phyloP scores from a whole-genome alignment of 257 asterid genomes.

The Capsicum pubescens region DNA sequence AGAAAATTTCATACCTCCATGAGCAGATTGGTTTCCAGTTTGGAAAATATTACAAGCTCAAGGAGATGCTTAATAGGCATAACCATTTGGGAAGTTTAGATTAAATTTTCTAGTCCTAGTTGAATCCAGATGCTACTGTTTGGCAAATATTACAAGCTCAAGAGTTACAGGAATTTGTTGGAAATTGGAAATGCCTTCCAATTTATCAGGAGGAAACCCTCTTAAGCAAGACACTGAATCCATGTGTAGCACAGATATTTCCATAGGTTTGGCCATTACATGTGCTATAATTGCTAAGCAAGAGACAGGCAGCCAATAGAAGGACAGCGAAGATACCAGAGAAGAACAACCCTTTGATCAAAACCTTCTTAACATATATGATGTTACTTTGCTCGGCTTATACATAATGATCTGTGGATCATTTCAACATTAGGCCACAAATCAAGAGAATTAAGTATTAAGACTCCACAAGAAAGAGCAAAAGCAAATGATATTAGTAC shows the following conservation, averaged over 20 bases:
- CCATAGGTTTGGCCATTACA: too few species aligned
- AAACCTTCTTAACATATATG: not conserved
- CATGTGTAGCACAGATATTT: too few species aligned
- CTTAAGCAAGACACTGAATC: too few species aligned
- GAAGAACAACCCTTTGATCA: too few species aligned
- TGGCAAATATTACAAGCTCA: not conserved
- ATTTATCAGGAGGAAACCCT: not conserved
- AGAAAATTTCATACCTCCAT: too few species aligned
- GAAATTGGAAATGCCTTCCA: not conserved
- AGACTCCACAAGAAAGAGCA: not conserved
- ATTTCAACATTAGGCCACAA: not conserved
- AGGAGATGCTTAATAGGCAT: too few species aligned
- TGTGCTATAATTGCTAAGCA: not conserved
- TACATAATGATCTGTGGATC: not conserved
- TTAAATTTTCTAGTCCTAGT: not conserved
- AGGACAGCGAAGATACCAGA: not conserved
- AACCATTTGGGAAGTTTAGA: not conserved
- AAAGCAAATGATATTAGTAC: not conserved
- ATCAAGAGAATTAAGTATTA: not conserved
- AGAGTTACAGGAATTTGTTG: not conserved
- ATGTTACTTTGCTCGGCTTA: not conserved
- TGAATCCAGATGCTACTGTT: too few species aligned
- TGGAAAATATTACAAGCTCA: too few species aligned
- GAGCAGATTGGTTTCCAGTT: too few species aligned
- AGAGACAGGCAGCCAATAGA: not conserved